Evolutionary conservation across 305 asterid genomes (phyloP), one percentile per base, ranked within the genome.

Genomic region (Rubia tinctorum): DNA sequence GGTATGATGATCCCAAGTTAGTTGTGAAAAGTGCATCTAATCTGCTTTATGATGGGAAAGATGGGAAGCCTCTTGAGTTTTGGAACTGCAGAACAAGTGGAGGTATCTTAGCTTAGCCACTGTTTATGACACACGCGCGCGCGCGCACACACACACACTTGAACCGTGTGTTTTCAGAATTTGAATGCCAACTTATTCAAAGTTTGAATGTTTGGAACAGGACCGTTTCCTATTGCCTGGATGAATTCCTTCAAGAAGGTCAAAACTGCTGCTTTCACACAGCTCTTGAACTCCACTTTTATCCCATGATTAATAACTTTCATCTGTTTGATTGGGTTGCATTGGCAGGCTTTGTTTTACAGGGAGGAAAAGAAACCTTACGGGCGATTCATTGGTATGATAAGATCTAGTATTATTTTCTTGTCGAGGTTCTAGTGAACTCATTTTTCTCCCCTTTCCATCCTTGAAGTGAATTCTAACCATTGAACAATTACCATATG

Each of bases 341-440:
- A 10, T 20, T 74, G 73, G 74, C 83, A 90, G 97, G 92, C 81
- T 68, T 56, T 92, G 75, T 92, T 92, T 82, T 23, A 79, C 81
- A 66, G 83, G 79, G 79, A 81, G n/a, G 92, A 92, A 74, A 90
- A 92, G 75, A 89, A 86, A 76, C 69, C 79, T 53, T 90, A 83
- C 71, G 98, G 98, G 76, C 85, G 96, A 58, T 80, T 92, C 78
- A 87, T 90, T 79, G 93, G 97, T 92, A 92, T 59, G 73, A 75
- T 73, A 43, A 69, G 67, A 13, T 56, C 40, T 62, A 27, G 30
- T 27, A 66, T 27, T 53, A 23, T 43, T 68, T 66, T 66, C 55
- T 8, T 39, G 60, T 15, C 25, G 40, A 56, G 39, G 68, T 71
- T 66, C 63, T 5, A 23, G 60, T 11, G 37, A 20, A 30, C 42